Evolutionary conservation across 2,329 filamentous ascomycete genomes (phyloP).

Genomic region (Xylariales sp.): DNA sequence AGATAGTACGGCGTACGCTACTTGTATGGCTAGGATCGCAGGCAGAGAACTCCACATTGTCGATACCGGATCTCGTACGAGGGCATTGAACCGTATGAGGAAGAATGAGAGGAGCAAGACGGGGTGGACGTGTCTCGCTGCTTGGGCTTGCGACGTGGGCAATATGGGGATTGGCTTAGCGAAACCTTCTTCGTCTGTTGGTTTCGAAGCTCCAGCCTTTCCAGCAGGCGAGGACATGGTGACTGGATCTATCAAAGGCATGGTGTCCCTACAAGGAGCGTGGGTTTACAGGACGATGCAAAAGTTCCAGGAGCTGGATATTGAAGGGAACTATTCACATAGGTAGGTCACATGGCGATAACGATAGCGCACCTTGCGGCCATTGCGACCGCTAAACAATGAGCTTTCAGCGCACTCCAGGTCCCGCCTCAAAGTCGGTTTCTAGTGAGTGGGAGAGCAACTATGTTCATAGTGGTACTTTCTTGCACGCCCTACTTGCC

Average conservation of each 20-base stretch:
- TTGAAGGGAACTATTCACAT: background rate
- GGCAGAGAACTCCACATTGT: conserved; percentile 59
- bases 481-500: too few relatives aligned
- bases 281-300: background rate
- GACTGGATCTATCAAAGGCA: conserved; percentile 31
- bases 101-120: conserved; percentile 61
- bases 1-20: conserved; percentile 56
- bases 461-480: too few relatives aligned
- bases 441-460: too few relatives aligned
- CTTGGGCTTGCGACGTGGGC: conserved; percentile 32
- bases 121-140: conserved; percentile 64
- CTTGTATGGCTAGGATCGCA: conserved; percentile 60
- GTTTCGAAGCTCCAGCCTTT: conserved; percentile 25
- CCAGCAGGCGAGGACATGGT: conserved; percentile 33
- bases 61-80: conserved; percentile 66
- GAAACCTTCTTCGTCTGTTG: conserved; percentile 19
- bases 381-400: too few relatives aligned
- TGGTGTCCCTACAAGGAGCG: conserved; percentile 9
- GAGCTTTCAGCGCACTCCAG: too few relatives aligned
- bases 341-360: background rate
- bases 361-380: background rate
- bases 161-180: conserved; percentile 34
- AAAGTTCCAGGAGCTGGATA: background rate
- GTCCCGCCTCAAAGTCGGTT: too few relatives aligned
- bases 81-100: conserved; percentile 55